Evolutionary conservation across 805 yeast species (phyloP).

Genomic region (Danielozyma ontarioensis): DNA sequence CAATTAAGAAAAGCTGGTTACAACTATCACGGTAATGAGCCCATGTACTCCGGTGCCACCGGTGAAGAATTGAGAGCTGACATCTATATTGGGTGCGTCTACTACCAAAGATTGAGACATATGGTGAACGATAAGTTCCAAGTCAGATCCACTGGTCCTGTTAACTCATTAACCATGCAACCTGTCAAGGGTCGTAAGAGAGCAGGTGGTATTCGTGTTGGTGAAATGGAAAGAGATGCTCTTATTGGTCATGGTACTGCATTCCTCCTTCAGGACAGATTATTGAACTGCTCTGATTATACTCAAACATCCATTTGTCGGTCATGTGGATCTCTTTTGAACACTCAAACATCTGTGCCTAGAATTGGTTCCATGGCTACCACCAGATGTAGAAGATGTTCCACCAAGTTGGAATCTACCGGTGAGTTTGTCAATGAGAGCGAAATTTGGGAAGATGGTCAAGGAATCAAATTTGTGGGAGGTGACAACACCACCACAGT

Average conservation of each 20-base stretch:
- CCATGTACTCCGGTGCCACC: conserved; percentile 97
- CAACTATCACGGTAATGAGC: conserved; percentile 97
- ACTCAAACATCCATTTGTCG: conserved; percentile 88
- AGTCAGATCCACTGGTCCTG: conserved; percentile 99
- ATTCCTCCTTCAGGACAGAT: conserved; percentile 87
- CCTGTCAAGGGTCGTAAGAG: conserved; percentile 99
- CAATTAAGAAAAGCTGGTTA: conserved; percentile 85
- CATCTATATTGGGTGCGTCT: conserved; percentile 94
- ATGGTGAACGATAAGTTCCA: conserved; percentile 99
- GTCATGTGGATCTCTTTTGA: conserved; percentile 85
- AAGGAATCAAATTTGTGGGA: conserved; percentile 85
- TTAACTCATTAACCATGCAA: conserved; percentile 94
- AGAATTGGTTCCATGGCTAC: conserved; percentile 77
- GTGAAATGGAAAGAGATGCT: conserved; percentile 99
- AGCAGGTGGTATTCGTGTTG: conserved; percentile 98
- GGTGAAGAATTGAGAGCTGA: conserved; percentile 97
- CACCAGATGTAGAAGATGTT: conserved; percentile 88
- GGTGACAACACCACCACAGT: conserved; percentile 93
- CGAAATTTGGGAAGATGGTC: conserved; percentile 96
- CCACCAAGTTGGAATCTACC: conserved; percentile 58
- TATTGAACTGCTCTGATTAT: conserved; percentile 92
- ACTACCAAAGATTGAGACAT: conserved; percentile 96
- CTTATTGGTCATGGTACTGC: conserved; percentile 98
- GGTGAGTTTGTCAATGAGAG: conserved; percentile 55
- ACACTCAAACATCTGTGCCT: conserved; percentile 89